Conservation (phyloP, 2,329 filamentous ascomycete genomes). For the Aspergillus luchuensis region DNA sequence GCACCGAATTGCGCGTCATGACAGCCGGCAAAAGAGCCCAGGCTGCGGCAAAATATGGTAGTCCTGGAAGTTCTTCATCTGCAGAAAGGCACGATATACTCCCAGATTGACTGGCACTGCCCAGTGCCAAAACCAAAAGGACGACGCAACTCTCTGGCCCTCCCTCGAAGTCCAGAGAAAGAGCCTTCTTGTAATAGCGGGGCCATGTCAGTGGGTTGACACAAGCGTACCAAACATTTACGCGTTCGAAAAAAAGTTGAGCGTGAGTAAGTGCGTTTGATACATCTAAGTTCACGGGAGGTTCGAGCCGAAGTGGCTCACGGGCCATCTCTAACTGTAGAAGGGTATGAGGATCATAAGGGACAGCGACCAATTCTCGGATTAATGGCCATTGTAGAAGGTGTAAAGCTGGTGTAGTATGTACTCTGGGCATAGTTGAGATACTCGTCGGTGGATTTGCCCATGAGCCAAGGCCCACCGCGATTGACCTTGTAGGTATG, state of each 20-base stretch:
- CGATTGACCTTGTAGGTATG: slow-evolving; percentile 49
- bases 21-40: slow-evolving; percentile 76
- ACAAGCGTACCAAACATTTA: slow-evolving; percentile 84
- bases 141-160: slow-evolving; percentile 83
- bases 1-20: slow-evolving; percentile 76
- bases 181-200: slow-evolving; percentile 71
- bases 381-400: slow-evolving; percentile 80
- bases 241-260: slow-evolving; percentile 76
- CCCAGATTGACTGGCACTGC: slow-evolving; percentile 72
- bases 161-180: slow-evolving; percentile 74
- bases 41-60: slow-evolving; percentile 78
- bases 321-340: slow-evolving; percentile 79
- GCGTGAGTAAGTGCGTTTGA: slow-evolving; percentile 75
- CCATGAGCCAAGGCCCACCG: slow-evolving; percentile 72
- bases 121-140: slow-evolving; percentile 73
- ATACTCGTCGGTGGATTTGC: slow-evolving; percentile 66
- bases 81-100: slow-evolving; percentile 73
- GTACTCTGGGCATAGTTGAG: slow-evolving; percentile 81
- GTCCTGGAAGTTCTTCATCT: slow-evolving; percentile 70
- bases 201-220: slow-evolving; percentile 82
- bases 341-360: slow-evolving; percentile 79
- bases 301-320: slow-evolving; percentile 65
- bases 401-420: slow-evolving; percentile 70
- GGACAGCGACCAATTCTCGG: slow-evolving; percentile 70
- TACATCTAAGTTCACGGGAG: slow-evolving; percentile 67